Evolutionary conservation across 805 yeast genomes (phyloP).

Genomic region (Candida glaebosa): DNA sequence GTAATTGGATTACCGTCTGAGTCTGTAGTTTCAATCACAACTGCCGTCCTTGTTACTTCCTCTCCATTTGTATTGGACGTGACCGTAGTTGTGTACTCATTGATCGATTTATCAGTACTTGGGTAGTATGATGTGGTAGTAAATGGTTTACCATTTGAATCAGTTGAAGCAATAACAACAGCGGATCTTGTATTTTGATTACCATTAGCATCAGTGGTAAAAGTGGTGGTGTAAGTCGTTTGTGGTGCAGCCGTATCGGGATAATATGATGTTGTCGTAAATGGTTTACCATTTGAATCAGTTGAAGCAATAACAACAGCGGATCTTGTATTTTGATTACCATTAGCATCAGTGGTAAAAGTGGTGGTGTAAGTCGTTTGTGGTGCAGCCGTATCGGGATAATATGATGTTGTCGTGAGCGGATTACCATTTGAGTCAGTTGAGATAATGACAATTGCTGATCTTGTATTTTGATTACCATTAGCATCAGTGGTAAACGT

Average conservation of each 20-base stretch:
- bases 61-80: no score
- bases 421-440: constrained; percentile 9
- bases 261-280: constrained; percentile 10
- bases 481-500: constrained; percentile 9
- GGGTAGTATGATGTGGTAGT: constrained; percentile 11
- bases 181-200: constrained; percentile 7
- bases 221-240: no score
- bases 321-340: constrained; percentile 10
- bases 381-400: constrained; percentile 12
- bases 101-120: no score
- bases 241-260: no score
- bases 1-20: constrained; percentile 8
- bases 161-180: constrained; percentile 16
- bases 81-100: no score
- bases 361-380: constrained; percentile 14
- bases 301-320: constrained; percentile 13
- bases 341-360: constrained; percentile 5
- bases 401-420: no score
- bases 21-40: constrained; percentile 12
- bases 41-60: no score
- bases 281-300: constrained; percentile 7
- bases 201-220: constrained; percentile 14
- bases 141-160: constrained; percentile 12
- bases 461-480: neutral
- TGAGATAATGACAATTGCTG: constrained; percentile 8